Base-by-base conservation (phyloP, 163 green algal species). In the Coccomyxa subellipsoidea region DNA sequence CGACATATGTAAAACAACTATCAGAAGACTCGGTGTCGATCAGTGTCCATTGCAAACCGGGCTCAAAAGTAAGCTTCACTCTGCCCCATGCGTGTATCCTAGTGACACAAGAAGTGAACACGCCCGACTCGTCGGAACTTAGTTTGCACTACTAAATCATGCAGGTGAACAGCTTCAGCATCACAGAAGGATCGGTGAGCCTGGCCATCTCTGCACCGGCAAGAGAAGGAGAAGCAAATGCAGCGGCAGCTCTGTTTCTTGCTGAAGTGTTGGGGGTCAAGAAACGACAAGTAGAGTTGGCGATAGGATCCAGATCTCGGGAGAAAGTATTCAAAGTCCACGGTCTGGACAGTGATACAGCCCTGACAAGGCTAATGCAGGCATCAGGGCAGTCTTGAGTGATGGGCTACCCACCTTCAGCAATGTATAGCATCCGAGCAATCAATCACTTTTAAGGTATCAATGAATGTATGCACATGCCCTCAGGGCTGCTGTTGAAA, bases 171-270 rank as follows among this genome's bases (percentile, higher is more conserved):
- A 79, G 31, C 72, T 53, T 79, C 32, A 32, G n/a, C 25, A 9
- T 79, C n/a, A 59, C n/a, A 53, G 8, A 79, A 15, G 37, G 25
- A 9, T 9, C 31, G 9, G 72, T 79, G 15, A 32, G 25, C 29
- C n/a, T 79, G 15, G 35, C 72, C n/a, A 53, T 79, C 2, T 34
- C 32, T 79, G 72, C 72, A 32, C 72, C 72, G 12, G 72, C 72
- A 79, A 79, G 72, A 53, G 72, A 79, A n/a, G 72, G 72, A 36
- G 72, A 79, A 36, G 72, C 72, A 47, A 79, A 79, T 23, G 31
- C 32, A 36, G n/a, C 36, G 2, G 35, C 35, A 47, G 72, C 37
- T n/a, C 15, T 25, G 31, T 79, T 47, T 53, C 31, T 79, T 47
- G 72, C 72, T 35, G 32, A 39, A 12, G 32, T 79, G 29, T 53